Conservation (phyloP, 352 stramenopile genomes). For the Hyphochytrium catenoides region DNA sequence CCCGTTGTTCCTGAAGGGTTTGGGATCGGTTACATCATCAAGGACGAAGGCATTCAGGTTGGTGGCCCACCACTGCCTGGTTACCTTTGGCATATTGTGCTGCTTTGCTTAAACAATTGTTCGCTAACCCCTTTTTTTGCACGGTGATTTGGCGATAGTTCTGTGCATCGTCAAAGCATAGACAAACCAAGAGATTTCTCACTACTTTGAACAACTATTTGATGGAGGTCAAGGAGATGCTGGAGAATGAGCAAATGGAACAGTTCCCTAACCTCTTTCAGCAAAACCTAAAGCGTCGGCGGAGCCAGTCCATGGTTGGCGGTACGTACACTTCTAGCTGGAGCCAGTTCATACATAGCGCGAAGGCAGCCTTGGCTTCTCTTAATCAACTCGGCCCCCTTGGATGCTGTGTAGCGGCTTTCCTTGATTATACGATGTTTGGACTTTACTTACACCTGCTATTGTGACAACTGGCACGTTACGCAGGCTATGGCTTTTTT, state of each 20-base stretch:
- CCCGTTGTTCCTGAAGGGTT: slow-evolving; percentile 78
- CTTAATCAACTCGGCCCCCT: too few species aligned
- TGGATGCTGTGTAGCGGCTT: too few species aligned
- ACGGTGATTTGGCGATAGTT: too few species aligned
- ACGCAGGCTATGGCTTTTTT: too few species aligned
- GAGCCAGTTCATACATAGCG: too few species aligned
- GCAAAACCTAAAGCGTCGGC: slow-evolving; percentile 5
- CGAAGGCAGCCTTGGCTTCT: too few species aligned
- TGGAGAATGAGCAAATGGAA: slow-evolving; percentile 45
- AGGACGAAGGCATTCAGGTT: slow-evolving; percentile 70
- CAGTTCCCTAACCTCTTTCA: slow-evolving; percentile 39
- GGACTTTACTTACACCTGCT: too few species aligned
- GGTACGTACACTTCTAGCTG: too few species aligned
- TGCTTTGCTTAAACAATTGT: neutral
- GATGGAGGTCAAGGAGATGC: slow-evolving; percentile 37
- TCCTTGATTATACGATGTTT: too few species aligned
- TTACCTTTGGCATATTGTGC: neutral
- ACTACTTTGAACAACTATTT: slow-evolving; percentile 52
- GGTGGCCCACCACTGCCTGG: neutral
- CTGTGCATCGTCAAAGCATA: slow-evolving; percentile 48
- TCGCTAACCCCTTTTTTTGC: neutral
- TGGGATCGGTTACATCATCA: slow-evolving; percentile 94
- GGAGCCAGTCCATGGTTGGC: slow-evolving; percentile 1
- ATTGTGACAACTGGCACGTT: too few species aligned
- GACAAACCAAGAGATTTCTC: slow-evolving; percentile 49